Base-by-base conservation (phyloP, 148 eudicot genomes). In the Fagopyrum homotropicum region DNA sequence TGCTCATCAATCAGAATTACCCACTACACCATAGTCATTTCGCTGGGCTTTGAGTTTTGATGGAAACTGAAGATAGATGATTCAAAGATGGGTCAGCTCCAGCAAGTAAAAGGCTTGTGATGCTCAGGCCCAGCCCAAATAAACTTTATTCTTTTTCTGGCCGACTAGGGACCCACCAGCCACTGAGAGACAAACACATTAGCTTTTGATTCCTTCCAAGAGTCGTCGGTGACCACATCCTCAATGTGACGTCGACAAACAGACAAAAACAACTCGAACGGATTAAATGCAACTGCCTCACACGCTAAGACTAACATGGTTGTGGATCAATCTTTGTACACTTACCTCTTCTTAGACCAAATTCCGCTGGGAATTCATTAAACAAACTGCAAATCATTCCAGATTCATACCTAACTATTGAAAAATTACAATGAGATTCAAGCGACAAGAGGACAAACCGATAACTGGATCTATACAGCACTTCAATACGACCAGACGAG, bases 131-230 rank as follows among this genome's bases (percentile, higher is more conserved):
- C 47, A 14, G 17, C n/a, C 46, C 71, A 66, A 22, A 1, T 9
- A 14, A 0, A 0, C n/a, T 57, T 12, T 12, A 2, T 14, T 63
- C 12, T 1, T 59, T 59, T 22, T 26, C 4, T 22, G 6, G 29
- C 1, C 15, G 59, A 4, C n/a, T 15, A 4, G 17, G 71, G 46
- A 4, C 71, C 71, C 71, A 66, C 19, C 71, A 40, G 46, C 71
- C 69, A 63, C 69, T 29, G 1, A 12, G 9, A 60, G 40, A 9
- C 43, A 19, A 60, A 30, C 45, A 7, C 45, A 40, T 15, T 40
- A 43, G 47, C 71, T 40, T 66, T 43, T 66, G 71, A 66, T 66
- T 66, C 46, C 19, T 16, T 66, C 71, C 16, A 66, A 40, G 47
- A 40, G 71, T 40, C 71, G 47, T 60, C n/a, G 44, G 1, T 6